A percentile compares a stretch with the other conserved stretches of the same genome.
phyloP scores from a whole-genome alignment of 2,329 filamentous ascomycete species.

The Colletotrichum spinosum region DNA sequence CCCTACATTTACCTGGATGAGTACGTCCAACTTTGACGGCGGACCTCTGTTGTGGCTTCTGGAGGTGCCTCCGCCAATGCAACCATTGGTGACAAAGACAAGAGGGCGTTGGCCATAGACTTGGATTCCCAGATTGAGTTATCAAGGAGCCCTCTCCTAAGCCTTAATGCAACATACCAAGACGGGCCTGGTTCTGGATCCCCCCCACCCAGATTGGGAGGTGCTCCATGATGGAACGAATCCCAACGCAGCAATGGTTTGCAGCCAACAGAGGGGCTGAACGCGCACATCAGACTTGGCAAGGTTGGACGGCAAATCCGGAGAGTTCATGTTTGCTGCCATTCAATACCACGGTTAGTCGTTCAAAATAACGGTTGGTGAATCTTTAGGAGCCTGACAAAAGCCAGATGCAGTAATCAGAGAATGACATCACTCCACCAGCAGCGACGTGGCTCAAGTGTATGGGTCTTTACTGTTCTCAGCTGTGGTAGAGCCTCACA shows the following conservation, averaged over 20 bases:
- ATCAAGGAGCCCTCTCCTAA: too few relatives aligned
- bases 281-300: not conserved
- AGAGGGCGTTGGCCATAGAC: not conserved
- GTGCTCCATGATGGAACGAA: not conserved
- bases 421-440: slow-evolving; percentile 31
- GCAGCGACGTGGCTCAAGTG: slow-evolving; percentile 18
- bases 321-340: not conserved
- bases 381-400: not conserved
- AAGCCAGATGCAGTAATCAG: not conserved
- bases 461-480: not conserved
- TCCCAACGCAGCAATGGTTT: slow-evolving; percentile 19
- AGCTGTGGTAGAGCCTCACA: slow-evolving; percentile 22
- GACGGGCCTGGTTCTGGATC: not conserved
- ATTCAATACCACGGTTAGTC: not conserved
- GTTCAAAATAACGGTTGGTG: not conserved
- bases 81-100: not conserved
- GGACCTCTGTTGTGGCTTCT: too few relatives aligned
- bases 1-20: not conserved
- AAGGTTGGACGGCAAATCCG: not conserved
- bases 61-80: too few relatives aligned
- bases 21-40: not conserved
- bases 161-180: too few relatives aligned
- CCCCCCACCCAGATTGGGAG: not conserved
- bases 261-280: slow-evolving; percentile 20
- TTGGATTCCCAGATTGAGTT: too few relatives aligned